These are phyloP conservation scores for Podospora conica DNA, from an alignment of 495 filamentous ascomycete genomes.

Conservation along the genomic window DNA sequence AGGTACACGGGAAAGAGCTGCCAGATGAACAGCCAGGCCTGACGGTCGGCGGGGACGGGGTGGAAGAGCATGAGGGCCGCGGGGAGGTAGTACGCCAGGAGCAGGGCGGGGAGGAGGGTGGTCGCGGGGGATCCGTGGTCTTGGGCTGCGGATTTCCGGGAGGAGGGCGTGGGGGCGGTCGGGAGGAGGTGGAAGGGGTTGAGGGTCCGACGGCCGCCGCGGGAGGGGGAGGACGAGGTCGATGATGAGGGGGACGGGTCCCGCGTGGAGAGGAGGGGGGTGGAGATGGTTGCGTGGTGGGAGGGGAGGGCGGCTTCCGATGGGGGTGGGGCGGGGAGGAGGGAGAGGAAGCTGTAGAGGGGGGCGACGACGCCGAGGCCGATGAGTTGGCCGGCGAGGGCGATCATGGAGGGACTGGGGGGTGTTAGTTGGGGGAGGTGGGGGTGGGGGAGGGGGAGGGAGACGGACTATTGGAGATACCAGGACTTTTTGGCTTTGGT, in stretches of 20 bases:
- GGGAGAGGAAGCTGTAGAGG: constrained; percentile 18
- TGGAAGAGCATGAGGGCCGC: constrained; percentile 3
- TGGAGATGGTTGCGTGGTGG: constrained; percentile 7
- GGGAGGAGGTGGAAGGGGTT: not conserved
- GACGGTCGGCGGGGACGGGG: not conserved
- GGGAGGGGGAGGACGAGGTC: not conserved
- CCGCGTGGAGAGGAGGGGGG: not conserved
- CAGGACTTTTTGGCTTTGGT: constrained; percentile 5
- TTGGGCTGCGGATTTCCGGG: not conserved
- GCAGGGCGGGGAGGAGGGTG: constrained; percentile 8
- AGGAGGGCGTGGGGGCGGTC: not conserved
- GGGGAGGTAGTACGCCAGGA: constrained; percentile 12
- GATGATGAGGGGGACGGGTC: not conserved
- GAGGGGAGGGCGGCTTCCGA: not conserved
- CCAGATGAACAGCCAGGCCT: constrained; percentile 9
- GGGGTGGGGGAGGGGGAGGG: not conserved
- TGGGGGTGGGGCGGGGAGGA: constrained; percentile 10
- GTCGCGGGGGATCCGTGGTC: not conserved
- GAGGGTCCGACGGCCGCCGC: not conserved
- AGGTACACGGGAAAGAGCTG: constrained; percentile 9
- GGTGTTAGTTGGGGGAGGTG: not conserved
- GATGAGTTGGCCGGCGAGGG: constrained; percentile 15
- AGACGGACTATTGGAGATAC: constrained; percentile 13
- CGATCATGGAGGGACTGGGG: constrained; percentile 17
- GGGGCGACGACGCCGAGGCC: constrained; percentile 18